These are phyloP conservation scores for Didymella lethalis DNA, from an alignment of 2,329 filamentous ascomycete genomes.

Conservation along the genomic window DNA sequence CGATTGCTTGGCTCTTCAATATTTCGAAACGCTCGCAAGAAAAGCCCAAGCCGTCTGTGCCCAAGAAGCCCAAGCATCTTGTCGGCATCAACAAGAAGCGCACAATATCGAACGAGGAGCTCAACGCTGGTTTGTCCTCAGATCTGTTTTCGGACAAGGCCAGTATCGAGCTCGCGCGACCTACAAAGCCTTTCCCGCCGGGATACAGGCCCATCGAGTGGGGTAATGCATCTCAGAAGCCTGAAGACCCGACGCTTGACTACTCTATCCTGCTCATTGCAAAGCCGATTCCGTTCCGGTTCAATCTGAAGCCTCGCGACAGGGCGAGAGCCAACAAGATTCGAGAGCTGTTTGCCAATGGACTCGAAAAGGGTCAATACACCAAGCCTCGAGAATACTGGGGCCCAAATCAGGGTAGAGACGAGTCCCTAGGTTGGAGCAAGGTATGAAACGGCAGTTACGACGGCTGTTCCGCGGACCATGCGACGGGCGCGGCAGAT, in stretches of 20 bases:
- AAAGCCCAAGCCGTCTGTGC: slow-evolving; percentile 10
- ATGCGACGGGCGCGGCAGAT: slow-evolving; percentile 12
- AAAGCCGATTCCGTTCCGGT: slow-evolving; percentile 56
- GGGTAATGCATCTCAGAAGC: slow-evolving; percentile 34
- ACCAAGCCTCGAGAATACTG: slow-evolving; percentile 50
- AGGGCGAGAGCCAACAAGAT: slow-evolving; percentile 43
- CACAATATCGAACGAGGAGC: slow-evolving; percentile 48
- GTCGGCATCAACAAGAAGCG: slow-evolving; percentile 46
- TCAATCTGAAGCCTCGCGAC: slow-evolving; percentile 50
- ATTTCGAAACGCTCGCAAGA: slow-evolving; percentile 40
- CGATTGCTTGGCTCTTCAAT: slow-evolving; percentile 57
- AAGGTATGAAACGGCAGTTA: slow-evolving; percentile 38
- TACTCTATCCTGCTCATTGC: slow-evolving; percentile 57
- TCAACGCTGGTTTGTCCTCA: slow-evolving; percentile 41
- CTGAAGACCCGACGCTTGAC: slow-evolving; percentile 54
- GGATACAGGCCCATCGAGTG: slow-evolving; percentile 36
- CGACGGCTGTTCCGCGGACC: slow-evolving; percentile 7
- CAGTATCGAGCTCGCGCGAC: slow-evolving; percentile 24
- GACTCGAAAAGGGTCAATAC: slow-evolving; percentile 51
- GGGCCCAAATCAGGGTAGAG: slow-evolving; percentile 46
- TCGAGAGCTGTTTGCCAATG: slow-evolving; percentile 47
- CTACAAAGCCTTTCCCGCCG: slow-evolving; percentile 14
- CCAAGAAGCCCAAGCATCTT: slow-evolving; percentile 26
- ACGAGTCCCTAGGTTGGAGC: slow-evolving; percentile 46
- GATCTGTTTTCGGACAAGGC: slow-evolving; percentile 35